Percentiles rank a stretch among this genome's conserved stretches.
phyloP scores from a whole-genome alignment of 768 basidiomycete species.

The Clavaria fumosa region DNA sequence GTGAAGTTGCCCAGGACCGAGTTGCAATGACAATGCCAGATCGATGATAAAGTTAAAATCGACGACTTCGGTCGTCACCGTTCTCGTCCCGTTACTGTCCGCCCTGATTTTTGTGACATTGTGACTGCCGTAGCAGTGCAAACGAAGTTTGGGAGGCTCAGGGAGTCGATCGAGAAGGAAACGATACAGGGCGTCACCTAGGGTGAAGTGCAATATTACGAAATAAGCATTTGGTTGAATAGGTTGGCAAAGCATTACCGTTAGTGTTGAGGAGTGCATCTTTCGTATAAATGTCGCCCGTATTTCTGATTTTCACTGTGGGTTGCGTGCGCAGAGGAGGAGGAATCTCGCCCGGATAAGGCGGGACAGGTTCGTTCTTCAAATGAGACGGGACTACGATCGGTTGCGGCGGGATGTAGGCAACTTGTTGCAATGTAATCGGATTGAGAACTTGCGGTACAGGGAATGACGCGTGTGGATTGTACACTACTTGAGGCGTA shows the following conservation, averaged over 20 bases:
- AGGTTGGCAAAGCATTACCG: neutral
- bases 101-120: neutral
- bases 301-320: neutral
- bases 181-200: constrained; percentile 5
- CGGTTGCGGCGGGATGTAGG: no score
- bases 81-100: neutral
- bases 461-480: no score
- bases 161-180: constrained; percentile 5
- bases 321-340: constrained; percentile 2
- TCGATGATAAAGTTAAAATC: constrained; percentile 6
- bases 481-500: no score
- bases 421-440: no score
- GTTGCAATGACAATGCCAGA: constrained; percentile 1
- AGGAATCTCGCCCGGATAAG: neutral
- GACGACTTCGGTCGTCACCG: neutral
- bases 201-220: neutral
- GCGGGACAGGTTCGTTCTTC: constrained; percentile 2
- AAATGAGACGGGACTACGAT: no score
- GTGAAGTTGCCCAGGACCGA: neutral
- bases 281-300: neutral
- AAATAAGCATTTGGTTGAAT: neutral
- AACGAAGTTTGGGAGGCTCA: constrained; percentile 1
- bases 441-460: no score
- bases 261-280: constrained; percentile 2
- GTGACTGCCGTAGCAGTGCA: constrained; percentile 4